Percentiles rank a stretch among this genome's conserved stretches.
Evolutionary conservation across 2,329 filamentous ascomycete genomes (phyloP).

Genomic region (Ilyonectria sp.): DNA sequence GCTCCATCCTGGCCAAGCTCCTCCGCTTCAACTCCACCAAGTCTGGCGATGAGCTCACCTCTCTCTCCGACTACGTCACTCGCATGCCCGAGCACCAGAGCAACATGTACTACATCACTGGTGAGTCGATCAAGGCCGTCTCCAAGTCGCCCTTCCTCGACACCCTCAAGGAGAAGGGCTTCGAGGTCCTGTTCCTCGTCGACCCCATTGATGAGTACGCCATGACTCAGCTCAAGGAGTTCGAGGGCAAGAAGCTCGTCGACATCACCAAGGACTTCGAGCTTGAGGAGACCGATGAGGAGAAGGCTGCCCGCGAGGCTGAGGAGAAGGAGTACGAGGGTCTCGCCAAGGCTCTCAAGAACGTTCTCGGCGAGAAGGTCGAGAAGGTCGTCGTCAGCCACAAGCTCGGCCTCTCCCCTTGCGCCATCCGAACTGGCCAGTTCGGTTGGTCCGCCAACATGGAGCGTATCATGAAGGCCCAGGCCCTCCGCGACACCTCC

Average conservation of each 20-base stretch:
- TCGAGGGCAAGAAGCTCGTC: conserved; percentile 99
- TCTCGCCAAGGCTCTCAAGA: conserved; percentile 98
- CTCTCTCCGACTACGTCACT: conserved; percentile 96
- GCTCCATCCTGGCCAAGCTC: conserved; percentile 92
- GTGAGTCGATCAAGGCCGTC: conserved; percentile 99
- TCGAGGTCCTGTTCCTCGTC: conserved; percentile 99
- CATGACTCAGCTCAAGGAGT: conserved; percentile 99
- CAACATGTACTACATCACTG: conserved; percentile 99
- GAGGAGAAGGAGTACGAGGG: conserved; percentile 99
- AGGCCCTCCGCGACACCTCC: conserved; percentile 99
- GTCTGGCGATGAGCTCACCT: conserved; percentile 96
- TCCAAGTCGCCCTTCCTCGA: conserved; percentile 99
- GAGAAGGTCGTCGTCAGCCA: conserved; percentile 99
- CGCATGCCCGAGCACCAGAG: conserved; percentile 99
- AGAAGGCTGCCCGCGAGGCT: conserved; percentile 95
- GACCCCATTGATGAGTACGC: conserved; percentile 99
- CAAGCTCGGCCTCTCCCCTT: conserved; percentile 95
- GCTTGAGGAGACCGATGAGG: conserved; percentile 99
- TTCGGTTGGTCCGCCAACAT: conserved; percentile 99
- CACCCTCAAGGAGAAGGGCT: conserved; percentile 98
- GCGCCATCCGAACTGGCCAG: conserved; percentile 98
- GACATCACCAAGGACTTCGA: conserved; percentile 99
- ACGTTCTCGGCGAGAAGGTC: conserved; percentile 98
- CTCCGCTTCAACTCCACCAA: conserved; percentile 99
- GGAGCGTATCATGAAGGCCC: conserved; percentile 99